These are phyloP conservation scores for Cyberlindnera mrakii DNA, from an alignment of 805 yeast genomes.

Conservation along the genomic window DNA sequence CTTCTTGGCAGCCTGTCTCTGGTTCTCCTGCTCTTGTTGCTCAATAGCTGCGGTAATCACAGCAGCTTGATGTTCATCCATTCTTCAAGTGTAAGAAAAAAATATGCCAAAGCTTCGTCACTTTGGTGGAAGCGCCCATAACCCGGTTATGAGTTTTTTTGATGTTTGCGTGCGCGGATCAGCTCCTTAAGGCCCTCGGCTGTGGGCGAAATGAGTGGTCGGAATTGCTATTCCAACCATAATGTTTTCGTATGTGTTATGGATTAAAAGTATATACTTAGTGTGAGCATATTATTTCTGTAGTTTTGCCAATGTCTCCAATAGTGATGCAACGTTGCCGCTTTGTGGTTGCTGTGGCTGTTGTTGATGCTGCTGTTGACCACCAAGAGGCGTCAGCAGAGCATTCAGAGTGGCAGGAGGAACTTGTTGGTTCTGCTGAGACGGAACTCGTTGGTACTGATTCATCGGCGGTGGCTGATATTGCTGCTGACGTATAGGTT, in stretches of 20 bases:
- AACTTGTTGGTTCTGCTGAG: conserved; percentile 11
- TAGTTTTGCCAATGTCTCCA: conserved; percentile 32
- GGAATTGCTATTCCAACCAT: too few species aligned
- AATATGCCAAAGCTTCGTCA: background rate
- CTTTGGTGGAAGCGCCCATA: conserved; percentile 3
- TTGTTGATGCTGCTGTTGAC: conserved; percentile 5
- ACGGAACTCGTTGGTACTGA: background rate
- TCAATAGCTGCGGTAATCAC: conserved; percentile 21
- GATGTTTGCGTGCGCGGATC: too few species aligned
- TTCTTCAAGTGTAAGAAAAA: background rate
- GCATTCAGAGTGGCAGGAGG: conserved; percentile 7
- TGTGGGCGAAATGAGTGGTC: too few species aligned
- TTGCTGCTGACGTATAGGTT: conserved; percentile 4
- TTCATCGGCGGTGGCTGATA: background rate
- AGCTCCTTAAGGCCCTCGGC: too few species aligned
- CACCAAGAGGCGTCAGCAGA: conserved; percentile 1
- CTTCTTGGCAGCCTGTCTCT: background rate
- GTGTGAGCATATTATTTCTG: conserved; percentile 15
- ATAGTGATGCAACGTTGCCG: conserved; percentile 29
- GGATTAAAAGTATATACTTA: too few species aligned
- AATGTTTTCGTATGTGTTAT: too few species aligned
- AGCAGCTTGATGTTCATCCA: conserved; percentile 16
- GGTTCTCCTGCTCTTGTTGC: conserved; percentile 32
- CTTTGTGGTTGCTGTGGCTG: conserved; percentile 5
- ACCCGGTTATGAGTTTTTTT: conserved; percentile 3